Evolutionary conservation across 495 filamentous ascomycete genomes (phyloP).

Genomic region (Penicillium samsonianum): DNA sequence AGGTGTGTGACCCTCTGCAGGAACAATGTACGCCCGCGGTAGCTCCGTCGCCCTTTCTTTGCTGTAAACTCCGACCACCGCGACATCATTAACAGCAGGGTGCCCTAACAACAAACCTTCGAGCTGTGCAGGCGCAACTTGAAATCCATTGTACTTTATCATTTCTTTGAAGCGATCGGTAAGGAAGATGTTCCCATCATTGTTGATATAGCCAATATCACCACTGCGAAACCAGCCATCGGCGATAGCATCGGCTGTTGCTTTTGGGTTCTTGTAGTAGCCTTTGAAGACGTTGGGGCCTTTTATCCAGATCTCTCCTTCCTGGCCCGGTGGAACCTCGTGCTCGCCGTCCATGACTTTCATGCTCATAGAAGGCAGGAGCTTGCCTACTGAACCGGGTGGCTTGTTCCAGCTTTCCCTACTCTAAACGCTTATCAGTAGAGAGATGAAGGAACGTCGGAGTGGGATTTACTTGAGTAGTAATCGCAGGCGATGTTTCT

Average conservation of each 20-base stretch:
- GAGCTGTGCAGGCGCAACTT: slow-evolving; percentile 61
- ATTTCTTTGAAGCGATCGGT: slow-evolving; percentile 73
- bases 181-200: slow-evolving; percentile 54
- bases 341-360: slow-evolving; percentile 56
- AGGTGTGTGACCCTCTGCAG: slow-evolving; percentile 38
- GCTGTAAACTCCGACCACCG: slow-evolving; percentile 67
- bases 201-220: slow-evolving; percentile 52
- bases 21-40: slow-evolving; percentile 72
- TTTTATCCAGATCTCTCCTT: slow-evolving; percentile 56
- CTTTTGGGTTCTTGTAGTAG: slow-evolving; percentile 62
- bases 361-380: slow-evolving; percentile 70
- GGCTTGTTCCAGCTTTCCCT: slow-evolving; percentile 66
- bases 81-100: slow-evolving; percentile 63
- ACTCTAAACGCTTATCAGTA: slow-evolving; percentile 39
- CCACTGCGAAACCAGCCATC: slow-evolving; percentile 54
- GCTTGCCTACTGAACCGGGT: slow-evolving; percentile 66
- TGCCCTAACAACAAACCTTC: slow-evolving; percentile 69
- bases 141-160: slow-evolving; percentile 77
- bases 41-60: slow-evolving; percentile 65
- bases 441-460: not conserved
- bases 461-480: slow-evolving; percentile 16
- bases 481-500: slow-evolving; percentile 46
- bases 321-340: slow-evolving; percentile 36
- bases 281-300: slow-evolving; percentile 62
- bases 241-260: slow-evolving; percentile 55